Evolutionary conservation across 2,329 filamentous ascomycete genomes (phyloP).

Genomic region (Lasiodiplodia sp.): DNA sequence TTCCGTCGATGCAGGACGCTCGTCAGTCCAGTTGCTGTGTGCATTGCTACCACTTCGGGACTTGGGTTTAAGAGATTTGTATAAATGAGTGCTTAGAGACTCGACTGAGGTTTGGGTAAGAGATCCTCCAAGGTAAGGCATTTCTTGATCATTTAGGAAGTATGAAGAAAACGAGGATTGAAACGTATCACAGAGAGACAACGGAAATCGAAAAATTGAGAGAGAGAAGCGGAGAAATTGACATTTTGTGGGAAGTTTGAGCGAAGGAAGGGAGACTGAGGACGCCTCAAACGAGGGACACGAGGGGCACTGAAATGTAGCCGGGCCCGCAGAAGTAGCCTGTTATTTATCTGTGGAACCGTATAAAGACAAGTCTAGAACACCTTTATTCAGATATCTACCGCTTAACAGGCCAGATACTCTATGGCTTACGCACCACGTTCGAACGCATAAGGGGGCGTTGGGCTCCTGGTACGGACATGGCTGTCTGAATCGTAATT

Average conservation of each 20-base stretch:
- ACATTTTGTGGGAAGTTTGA: not conserved
- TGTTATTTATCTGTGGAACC: too few relatives aligned
- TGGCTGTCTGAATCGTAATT: not conserved
- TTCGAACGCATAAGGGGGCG: not conserved
- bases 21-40: not conserved
- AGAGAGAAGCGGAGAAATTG: not conserved
- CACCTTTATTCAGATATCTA: too few relatives aligned
- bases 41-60: not conserved
- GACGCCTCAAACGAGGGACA: not conserved
- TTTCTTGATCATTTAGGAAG: not conserved
- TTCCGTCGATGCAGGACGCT: not conserved
- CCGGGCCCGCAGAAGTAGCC: too few relatives aligned
- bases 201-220: not conserved
- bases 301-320: too few relatives aligned
- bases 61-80: not conserved
- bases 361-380: too few relatives aligned
- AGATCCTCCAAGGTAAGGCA: not conserved
- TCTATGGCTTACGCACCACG: not conserved
- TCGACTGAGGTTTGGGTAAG: not conserved
- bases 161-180: not conserved
- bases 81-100: not conserved
- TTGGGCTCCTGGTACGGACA: not conserved
- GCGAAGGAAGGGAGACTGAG: not conserved
- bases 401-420: too few relatives aligned
- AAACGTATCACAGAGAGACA: not conserved